Percentiles rank a stretch among this genome's conserved stretches.
These are phyloP conservation scores for Termitomyces titanicus DNA, from an alignment of 768 basidiomycete species.

Conservation along the genomic window DNA sequence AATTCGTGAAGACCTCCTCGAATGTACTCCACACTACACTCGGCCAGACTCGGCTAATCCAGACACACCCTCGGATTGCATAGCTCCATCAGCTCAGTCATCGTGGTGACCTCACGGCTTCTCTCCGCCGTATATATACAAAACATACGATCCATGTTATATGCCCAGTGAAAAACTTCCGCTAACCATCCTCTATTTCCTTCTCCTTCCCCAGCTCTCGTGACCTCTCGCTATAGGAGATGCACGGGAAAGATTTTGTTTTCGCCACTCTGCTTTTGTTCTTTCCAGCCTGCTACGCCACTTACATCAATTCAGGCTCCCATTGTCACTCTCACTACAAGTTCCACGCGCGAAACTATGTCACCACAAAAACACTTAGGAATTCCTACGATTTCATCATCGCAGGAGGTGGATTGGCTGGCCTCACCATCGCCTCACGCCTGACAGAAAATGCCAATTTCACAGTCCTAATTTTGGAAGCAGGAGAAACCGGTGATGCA, in stretches of 20 bases:
- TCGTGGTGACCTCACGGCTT: slow-evolving; percentile 4
- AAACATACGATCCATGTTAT: slow-evolving; percentile 1
- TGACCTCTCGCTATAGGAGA: not conserved
- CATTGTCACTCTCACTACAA: not conserved
- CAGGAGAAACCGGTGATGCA: slow-evolving; percentile 42
- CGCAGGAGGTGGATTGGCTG: slow-evolving; percentile 33
- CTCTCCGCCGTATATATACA: not conserved
- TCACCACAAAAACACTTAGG: slow-evolving; percentile 6
- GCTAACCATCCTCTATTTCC: not conserved
- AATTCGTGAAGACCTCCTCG: slow-evolving; percentile 41
- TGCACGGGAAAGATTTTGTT: slow-evolving; percentile 9
- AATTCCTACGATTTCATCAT: slow-evolving; percentile 34
- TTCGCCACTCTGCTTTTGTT: slow-evolving; percentile 4
- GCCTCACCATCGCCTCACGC: slow-evolving; percentile 31
- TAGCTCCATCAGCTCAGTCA: not conserved
- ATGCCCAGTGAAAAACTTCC: not conserved
- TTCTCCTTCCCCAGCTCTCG: not conserved
- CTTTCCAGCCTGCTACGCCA: slow-evolving; percentile 1
- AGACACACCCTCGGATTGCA: not conserved
- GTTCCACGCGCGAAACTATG: slow-evolving; percentile 13
- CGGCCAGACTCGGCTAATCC: slow-evolving; percentile 1
- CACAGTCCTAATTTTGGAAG: slow-evolving; percentile 37
- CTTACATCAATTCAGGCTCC: not conserved
- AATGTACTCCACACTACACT: not conserved
- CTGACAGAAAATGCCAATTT: slow-evolving; percentile 31